Evolutionary conservation across 495 filamentous ascomycete genomes (phyloP).

Genomic region (Hypoxylon lenormandii): DNA sequence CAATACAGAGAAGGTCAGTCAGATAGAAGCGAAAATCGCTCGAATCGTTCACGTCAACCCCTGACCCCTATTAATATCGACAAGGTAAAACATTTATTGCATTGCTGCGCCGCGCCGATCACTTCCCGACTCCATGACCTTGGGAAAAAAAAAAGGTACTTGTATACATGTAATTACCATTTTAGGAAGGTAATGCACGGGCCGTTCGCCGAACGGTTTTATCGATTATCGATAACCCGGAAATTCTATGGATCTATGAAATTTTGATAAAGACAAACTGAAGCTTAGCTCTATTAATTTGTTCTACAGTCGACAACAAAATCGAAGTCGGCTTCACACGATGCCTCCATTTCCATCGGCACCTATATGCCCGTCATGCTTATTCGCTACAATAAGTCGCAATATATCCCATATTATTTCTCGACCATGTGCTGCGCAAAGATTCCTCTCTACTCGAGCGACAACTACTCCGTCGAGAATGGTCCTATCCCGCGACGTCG

Average conservation of each 20-base stretch:
- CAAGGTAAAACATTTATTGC: too few relatives aligned
- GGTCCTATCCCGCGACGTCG: constrained; percentile 80
- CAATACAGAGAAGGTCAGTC: too few relatives aligned
- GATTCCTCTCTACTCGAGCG: constrained; percentile 51
- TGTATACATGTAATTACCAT: neutral
- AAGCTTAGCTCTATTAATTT: neutral
- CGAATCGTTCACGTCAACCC: too few relatives aligned
- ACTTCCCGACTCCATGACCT: too few relatives aligned
- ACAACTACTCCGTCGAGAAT: constrained; percentile 74
- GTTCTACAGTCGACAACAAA: neutral
- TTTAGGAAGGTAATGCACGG: constrained; percentile 1
- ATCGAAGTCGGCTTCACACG: constrained; percentile 5
- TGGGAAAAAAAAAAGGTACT: too few relatives aligned
- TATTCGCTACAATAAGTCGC: constrained; percentile 34
- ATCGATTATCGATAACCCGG: constrained; percentile 27
- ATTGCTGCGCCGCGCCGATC: too few relatives aligned
- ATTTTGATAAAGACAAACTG: constrained; percentile 4
- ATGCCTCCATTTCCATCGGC: constrained; percentile 42
- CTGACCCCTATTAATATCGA: too few relatives aligned
- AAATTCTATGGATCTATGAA: too few relatives aligned
- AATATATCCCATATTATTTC: constrained; percentile 12
- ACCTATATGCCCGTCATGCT: constrained; percentile 50
- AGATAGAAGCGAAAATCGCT: too few relatives aligned
- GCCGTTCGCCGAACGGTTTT: neutral
- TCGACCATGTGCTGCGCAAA: constrained; percentile 53